Conservation (phyloP, 257 asterid species). For the Catharanthus roseus region DNA sequence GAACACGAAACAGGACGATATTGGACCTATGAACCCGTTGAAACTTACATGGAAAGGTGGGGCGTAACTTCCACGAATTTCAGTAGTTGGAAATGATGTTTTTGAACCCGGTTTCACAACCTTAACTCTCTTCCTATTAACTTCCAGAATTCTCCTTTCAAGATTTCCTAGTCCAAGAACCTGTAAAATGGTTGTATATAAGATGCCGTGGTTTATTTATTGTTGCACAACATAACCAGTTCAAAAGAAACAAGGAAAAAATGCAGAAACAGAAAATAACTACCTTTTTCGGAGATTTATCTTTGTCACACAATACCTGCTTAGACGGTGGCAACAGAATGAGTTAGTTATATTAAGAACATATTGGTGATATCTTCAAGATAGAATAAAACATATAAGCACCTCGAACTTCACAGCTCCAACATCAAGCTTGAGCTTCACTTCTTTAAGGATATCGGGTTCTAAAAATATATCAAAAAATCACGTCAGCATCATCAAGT, state of each 20-base stretch:
- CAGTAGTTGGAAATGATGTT: constrained; percentile 85
- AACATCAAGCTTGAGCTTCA: constrained; percentile 85
- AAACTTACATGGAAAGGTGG: constrained; percentile 92
- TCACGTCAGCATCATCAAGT: constrained; percentile 1
- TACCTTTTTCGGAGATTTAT: constrained; percentile 80
- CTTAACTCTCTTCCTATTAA: constrained; percentile 73
- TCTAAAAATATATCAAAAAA: constrained; percentile 43
- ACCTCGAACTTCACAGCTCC: constrained; percentile 96
- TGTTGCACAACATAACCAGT: background rate
- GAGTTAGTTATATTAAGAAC: constrained; percentile 6
- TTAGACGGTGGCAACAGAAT: constrained; percentile 16
- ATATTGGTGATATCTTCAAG: background rate
- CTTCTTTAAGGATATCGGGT: constrained; percentile 92
- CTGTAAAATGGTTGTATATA: constrained; percentile 28
- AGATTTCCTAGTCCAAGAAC: constrained; percentile 74
- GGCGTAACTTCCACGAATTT: constrained; percentile 82
- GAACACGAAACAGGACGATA: background rate
- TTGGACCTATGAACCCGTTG: background rate
- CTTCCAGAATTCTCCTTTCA: constrained; percentile 85
- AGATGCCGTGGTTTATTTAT: background rate
- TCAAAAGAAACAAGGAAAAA: background rate
- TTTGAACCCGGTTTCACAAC: constrained; percentile 95
- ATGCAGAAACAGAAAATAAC: constrained; percentile 11
- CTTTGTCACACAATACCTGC: constrained; percentile 87
- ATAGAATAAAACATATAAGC: background rate